Percentiles rank a stretch among this genome's conserved stretches.
Conservation (phyloP, 257 asterid genomes). For the Nyctanthes arbortristis region DNA sequence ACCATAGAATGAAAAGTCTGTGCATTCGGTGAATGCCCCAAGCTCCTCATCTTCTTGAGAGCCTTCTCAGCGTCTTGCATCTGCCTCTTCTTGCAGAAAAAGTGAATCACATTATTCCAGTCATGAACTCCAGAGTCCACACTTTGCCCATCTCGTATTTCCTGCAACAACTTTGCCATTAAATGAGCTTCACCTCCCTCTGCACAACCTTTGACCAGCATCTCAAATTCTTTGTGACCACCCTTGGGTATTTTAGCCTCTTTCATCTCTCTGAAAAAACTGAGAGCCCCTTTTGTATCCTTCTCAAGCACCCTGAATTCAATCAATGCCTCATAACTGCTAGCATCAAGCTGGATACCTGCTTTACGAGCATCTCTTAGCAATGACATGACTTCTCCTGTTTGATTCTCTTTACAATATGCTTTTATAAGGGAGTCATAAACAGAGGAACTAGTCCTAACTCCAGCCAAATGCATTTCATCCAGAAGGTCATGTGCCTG, state of each 20-base stretch:
- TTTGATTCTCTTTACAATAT: constrained; percentile 57
- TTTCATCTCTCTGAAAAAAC: constrained; percentile 87
- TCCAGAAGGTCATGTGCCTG: constrained; percentile 91
- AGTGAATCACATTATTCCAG: constrained; percentile 89
- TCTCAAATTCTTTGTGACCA: constrained; percentile 44
- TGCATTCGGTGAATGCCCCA: constrained; percentile 77
- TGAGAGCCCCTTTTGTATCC: constrained; percentile 73
- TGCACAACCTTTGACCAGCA: constrained; percentile 32
- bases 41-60: constrained; percentile 78
- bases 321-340: constrained; percentile 63
- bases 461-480: constrained; percentile 88
- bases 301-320: constrained; percentile 64
- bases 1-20: constrained; percentile 91
- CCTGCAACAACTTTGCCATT: constrained; percentile 74
- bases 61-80: constrained; percentile 96
- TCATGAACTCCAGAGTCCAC: constrained; percentile 76
- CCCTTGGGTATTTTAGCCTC: constrained; percentile 64
- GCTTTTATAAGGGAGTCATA: constrained; percentile 79
- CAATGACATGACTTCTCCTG: constrained; percentile 60
- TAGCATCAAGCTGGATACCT: constrained; percentile 77
- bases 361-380: constrained; percentile 85
- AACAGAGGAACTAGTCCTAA: constrained; percentile 64
- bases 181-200: constrained; percentile 48
- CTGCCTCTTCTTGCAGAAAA: constrained; percentile 84
- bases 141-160: constrained; percentile 69